These are phyloP conservation scores for Xylariaceae sp. DNA, from an alignment of 2,329 filamentous ascomycete species.

Conservation along the genomic window DNA sequence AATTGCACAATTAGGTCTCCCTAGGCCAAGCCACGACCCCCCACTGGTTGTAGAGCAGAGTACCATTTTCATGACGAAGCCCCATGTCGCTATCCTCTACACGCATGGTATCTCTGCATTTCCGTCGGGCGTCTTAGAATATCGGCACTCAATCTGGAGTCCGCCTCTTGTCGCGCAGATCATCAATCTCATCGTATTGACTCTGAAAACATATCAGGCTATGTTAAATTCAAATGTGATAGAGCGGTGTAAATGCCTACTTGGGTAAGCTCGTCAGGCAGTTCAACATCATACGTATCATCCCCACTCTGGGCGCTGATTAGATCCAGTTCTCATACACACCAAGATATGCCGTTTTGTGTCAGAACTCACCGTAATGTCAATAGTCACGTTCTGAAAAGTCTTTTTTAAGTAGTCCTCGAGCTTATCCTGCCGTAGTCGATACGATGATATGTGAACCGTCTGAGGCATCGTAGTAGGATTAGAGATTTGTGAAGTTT, in stretches of 20 bases:
- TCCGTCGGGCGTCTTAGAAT: background rate
- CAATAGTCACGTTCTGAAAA: background rate
- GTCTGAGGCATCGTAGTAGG: too few relatives aligned
- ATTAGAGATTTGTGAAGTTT: too few relatives aligned
- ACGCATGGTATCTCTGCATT: too few relatives aligned
- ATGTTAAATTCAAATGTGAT: background rate
- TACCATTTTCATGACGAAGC: too few relatives aligned
- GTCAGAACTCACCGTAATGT: conserved; percentile 3
- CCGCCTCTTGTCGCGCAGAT: background rate
- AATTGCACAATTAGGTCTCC: too few relatives aligned
- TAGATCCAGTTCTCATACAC: background rate
- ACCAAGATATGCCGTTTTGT: background rate
- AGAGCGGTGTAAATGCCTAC: background rate
- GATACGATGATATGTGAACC: conserved; percentile 5
- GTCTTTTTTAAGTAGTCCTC: background rate
- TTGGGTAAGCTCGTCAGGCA: background rate
- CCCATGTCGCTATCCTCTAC: too few relatives aligned
- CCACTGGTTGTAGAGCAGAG: too few relatives aligned
- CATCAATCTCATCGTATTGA: conserved; percentile 2
- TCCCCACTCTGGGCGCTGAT: background rate
- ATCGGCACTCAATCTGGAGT: background rate
- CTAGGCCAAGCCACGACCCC: too few relatives aligned
- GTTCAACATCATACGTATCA: background rate
- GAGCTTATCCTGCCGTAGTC: conserved; percentile 2
- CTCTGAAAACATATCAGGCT: background rate